Base-by-base conservation (phyloP, 331 rosid species). In the Phaseolus coccineus region DNA sequence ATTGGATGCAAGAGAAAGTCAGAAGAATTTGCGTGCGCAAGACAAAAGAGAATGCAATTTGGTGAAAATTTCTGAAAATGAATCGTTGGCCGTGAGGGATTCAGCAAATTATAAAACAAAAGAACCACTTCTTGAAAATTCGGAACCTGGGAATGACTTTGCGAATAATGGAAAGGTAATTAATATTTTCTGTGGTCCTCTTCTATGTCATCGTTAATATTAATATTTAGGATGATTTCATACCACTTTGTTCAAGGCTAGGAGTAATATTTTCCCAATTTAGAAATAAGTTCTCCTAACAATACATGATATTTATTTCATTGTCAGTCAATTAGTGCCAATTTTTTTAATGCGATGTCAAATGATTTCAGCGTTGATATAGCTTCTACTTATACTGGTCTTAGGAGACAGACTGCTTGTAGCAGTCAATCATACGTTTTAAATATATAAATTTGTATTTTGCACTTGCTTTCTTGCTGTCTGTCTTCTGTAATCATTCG, bases 151-250 rank as follows among this genome's bases (percentile, higher is more conserved):
- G 15, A 85, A 56, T 75, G 80, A 77, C 42, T 25, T 79, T 78
- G 81, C 73, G 19, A 80, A 77, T 76, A 83, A 79, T 46, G 67
- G 27, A 61, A 81, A 86, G 96, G 99, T 90, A 89, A 19, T 19
- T 19, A 19, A 37, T 70, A 47, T 47, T 59, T 71, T 44, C 40
- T 65, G 10, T 61, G 56, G 66, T 50, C 72, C 70, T 77, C 69
- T 37, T 52, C 22, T 19, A 19, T 46, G 67, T 56, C 76, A 31
- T 71, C 61, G 28, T 78, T 47, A 51, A 67, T 53, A 30, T 63
- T 53, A 8, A 3, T 68, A 66, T 47, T 59, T 66, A 58, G 78
- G 46, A 71, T 37, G 83, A 76, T 71, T 76, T 72, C 65, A 13
- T 74, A 30, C 69, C 48, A 40, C 39, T 55, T 57, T 50, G 75